Percentiles rank a stretch among this genome's conserved stretches.
phyloP scores from a whole-genome alignment of 2,329 filamentous ascomycete species.

The Coniochaeta prunicola region DNA sequence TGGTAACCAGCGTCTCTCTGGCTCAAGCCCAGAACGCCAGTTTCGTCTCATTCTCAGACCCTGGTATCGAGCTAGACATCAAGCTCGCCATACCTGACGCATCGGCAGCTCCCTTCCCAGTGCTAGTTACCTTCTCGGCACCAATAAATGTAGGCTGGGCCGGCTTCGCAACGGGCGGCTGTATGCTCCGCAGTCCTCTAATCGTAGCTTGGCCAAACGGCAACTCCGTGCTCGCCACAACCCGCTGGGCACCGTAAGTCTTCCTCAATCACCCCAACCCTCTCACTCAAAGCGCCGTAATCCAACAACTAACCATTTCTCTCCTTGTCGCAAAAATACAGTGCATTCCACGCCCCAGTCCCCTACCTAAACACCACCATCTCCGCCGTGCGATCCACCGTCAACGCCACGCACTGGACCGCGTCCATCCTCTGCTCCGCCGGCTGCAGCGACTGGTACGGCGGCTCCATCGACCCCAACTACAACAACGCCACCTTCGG shows the following conservation, averaged over 20 bases:
- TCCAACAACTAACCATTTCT: background rate
- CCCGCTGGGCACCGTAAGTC: slow-evolving; percentile 23
- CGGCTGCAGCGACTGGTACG: slow-evolving; percentile 7
- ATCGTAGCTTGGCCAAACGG: slow-evolving; percentile 25
- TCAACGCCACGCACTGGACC: slow-evolving; percentile 8
- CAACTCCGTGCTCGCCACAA: slow-evolving; percentile 21
- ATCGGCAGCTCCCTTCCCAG: slow-evolving; percentile 16
- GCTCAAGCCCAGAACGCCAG: background rate
- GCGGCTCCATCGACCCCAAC: slow-evolving; percentile 2
- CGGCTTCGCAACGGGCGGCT: slow-evolving; percentile 24
- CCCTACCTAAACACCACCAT: slow-evolving; percentile 5
- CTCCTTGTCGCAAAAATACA: too few species aligned
- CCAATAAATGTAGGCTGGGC: slow-evolving; percentile 23
- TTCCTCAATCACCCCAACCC: background rate
- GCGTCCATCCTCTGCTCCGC: slow-evolving; percentile 4
- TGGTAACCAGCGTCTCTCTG: background rate
- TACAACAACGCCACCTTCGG: slow-evolving; percentile 7
- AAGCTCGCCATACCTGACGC: slow-evolving; percentile 14
- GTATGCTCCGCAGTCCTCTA: slow-evolving; percentile 25
- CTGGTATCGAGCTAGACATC: background rate
- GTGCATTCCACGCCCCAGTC: slow-evolving; percentile 5
- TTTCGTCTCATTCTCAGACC: background rate
- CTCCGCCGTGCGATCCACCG: background rate
- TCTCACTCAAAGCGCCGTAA: background rate
- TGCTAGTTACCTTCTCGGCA: slow-evolving; percentile 22